phyloP scores from a whole-genome alignment of 371 early-diverging fungal genomes.

The Cokeromyces recurvatus region DNA sequence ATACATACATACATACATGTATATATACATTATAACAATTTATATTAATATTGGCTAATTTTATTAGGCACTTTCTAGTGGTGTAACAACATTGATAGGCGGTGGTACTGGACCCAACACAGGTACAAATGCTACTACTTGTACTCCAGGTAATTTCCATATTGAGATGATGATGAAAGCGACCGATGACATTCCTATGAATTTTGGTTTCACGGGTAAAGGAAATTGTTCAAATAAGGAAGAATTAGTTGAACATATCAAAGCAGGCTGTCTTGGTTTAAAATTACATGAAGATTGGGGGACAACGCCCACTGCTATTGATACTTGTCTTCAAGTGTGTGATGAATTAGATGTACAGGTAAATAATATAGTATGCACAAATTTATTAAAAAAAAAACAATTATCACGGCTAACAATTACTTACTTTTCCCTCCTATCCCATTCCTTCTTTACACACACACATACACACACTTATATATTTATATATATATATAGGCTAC shows the following conservation, averaged over 20 bases:
- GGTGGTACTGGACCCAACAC: slow-evolving; percentile 96
- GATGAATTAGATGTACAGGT: slow-evolving; percentile 85
- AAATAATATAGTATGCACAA: not conserved
- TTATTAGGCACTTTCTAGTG: slow-evolving; percentile 77
- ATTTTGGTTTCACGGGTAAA: slow-evolving; percentile 93
- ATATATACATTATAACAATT: no score
- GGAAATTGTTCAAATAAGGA: slow-evolving; percentile 70
- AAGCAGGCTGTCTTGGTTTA: slow-evolving; percentile 86
- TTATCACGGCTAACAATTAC: no score
- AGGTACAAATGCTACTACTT: slow-evolving; percentile 92
- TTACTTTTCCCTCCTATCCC: not conserved
- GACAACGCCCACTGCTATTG: slow-evolving; percentile 89
- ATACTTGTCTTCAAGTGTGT: slow-evolving; percentile 78
- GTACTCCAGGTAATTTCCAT: slow-evolving; percentile 80
- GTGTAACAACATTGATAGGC: slow-evolving; percentile 88
- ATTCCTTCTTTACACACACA: no score
- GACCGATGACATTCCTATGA: slow-evolving; percentile 82
- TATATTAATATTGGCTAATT: no score
- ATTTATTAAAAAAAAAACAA: not conserved
- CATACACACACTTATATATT: no score
- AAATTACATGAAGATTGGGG: slow-evolving; percentile 97
- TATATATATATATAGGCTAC: slow-evolving; percentile 52
- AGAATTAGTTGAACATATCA: slow-evolving; percentile 76
- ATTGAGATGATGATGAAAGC: slow-evolving; percentile 84
- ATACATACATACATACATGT: no score